These are phyloP conservation scores for Massarina eburnea DNA, from an alignment of 2,329 filamentous ascomycete genomes.

Conservation along the genomic window DNA sequence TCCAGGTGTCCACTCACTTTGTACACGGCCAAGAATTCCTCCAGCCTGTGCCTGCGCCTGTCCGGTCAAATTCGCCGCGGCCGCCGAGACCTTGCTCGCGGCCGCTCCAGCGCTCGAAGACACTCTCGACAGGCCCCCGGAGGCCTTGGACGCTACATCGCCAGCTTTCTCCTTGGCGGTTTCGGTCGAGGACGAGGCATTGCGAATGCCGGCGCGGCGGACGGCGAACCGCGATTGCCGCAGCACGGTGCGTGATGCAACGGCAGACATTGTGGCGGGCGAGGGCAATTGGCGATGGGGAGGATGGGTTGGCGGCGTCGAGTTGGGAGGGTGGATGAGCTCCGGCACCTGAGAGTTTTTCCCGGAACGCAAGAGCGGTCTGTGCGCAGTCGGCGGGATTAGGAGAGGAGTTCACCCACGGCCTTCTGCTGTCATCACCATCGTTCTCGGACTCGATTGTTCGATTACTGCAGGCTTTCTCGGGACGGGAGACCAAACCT, in stretches of 20 bases:
- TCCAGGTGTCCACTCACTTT: constrained; percentile 66
- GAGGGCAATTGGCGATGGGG: constrained; percentile 8
- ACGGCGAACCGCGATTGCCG: constrained; percentile 42
- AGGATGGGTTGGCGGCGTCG: constrained; percentile 1
- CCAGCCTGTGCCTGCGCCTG: constrained; percentile 68
- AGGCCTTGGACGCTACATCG: constrained; percentile 75
- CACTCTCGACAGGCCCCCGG: constrained; percentile 80
- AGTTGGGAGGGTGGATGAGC: constrained; percentile 10
- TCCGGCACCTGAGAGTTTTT: not conserved
- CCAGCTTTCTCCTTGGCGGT: constrained; percentile 51
- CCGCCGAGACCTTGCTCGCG: constrained; percentile 70
- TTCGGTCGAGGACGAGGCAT: constrained; percentile 53
- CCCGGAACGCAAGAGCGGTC: not conserved
- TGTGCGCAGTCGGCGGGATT: not conserved
- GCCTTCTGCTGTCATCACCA: too few species aligned
- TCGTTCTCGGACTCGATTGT: too few species aligned
- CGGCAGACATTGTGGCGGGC: constrained; percentile 43
- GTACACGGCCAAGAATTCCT: constrained; percentile 78
- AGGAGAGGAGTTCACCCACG: too few species aligned
- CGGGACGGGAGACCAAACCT: too few species aligned
- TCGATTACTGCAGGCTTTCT: too few species aligned
- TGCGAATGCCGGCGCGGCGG: constrained; percentile 45
- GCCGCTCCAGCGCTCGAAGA: constrained; percentile 77
- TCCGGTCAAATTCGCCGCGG: constrained; percentile 49
- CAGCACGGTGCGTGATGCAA: constrained; percentile 44